These are phyloP conservation scores for Epichloe bromicola DNA, from an alignment of 2,329 filamentous ascomycete species.

Conservation along the genomic window DNA sequence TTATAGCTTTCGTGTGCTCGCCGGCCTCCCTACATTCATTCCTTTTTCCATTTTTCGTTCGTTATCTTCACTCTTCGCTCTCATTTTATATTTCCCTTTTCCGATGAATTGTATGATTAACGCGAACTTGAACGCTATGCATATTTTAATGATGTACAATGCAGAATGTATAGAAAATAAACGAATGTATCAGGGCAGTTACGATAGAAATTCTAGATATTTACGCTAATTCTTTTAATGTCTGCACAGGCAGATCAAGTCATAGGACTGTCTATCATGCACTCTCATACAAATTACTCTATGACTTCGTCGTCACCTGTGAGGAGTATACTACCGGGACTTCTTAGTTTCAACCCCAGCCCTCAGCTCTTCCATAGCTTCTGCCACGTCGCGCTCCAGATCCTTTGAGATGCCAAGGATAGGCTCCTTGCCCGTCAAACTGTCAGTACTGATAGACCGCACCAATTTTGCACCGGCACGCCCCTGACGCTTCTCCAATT, in stretches of 20 bases:
- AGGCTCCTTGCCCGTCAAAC: conserved; percentile 42
- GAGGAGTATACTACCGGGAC: background rate
- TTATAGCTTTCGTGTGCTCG: background rate
- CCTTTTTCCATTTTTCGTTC: background rate
- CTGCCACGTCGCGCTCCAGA: conserved; percentile 59
- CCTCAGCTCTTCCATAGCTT: conserved; percentile 63
- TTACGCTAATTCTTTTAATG: background rate
- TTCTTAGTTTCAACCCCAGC: conserved; percentile 47
- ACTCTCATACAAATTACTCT: background rate
- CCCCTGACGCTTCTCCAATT: conserved; percentile 44
- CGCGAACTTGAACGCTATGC: background rate
- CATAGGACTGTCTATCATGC: background rate
- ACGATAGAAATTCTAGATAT: background rate
- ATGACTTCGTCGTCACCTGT: background rate
- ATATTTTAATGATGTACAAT: background rate
- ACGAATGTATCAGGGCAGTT: background rate
- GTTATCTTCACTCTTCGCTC: background rate
- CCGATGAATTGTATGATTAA: background rate
- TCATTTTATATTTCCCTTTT: background rate
- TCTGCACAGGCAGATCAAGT: too few relatives aligned
- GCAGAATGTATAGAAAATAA: background rate
- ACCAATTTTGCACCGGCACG: conserved; percentile 32
- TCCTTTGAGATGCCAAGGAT: conserved; percentile 71
- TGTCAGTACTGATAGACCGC: conserved; percentile 44
- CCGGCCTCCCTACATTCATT: background rate